Conservation (phyloP, 345 rosid species). For the Iberis pinnata region DNA sequence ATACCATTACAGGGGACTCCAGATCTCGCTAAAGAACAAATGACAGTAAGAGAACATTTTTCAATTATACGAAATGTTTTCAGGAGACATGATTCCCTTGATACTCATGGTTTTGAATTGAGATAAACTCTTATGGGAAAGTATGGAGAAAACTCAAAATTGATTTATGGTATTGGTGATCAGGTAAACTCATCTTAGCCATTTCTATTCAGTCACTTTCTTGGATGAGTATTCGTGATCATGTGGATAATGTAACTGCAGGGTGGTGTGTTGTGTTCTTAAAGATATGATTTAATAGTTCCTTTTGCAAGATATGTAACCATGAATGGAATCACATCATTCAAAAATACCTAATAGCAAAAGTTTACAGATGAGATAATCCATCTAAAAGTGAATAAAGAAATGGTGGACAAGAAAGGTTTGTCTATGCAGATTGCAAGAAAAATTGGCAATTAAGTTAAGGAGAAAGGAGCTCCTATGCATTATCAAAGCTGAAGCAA, state of each 20-base stretch:
- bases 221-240: too few relatives aligned
- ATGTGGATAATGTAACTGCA: too few relatives aligned
- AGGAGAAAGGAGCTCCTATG: conserved; percentile 66
- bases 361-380: conserved; percentile 74
- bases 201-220: too few relatives aligned
- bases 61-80: conserved; percentile 56
- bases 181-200: too few relatives aligned
- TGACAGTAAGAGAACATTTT: conserved; percentile 60
- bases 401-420: too few relatives aligned
- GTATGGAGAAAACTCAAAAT: conserved; percentile 75
- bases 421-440: conserved; percentile 76
- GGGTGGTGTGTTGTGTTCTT: conserved; percentile 85
- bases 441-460: conserved; percentile 64
- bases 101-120: conserved; percentile 80
- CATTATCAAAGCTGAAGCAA: conserved; percentile 51
- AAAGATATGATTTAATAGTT: conserved; percentile 74
- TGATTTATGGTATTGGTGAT: conserved; percentile 75
- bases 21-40: conserved; percentile 71
- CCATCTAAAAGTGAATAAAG: conserved; percentile 75
- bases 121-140: conserved; percentile 72
- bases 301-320: conserved; percentile 82
- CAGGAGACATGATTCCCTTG: conserved; percentile 73
- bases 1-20: conserved; percentile 51
- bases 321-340: conserved; percentile 57
- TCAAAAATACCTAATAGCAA: conserved; percentile 65